phyloP scores from a whole-genome alignment of 2,329 filamentous ascomycete genomes.

The Epichloe scottii region DNA sequence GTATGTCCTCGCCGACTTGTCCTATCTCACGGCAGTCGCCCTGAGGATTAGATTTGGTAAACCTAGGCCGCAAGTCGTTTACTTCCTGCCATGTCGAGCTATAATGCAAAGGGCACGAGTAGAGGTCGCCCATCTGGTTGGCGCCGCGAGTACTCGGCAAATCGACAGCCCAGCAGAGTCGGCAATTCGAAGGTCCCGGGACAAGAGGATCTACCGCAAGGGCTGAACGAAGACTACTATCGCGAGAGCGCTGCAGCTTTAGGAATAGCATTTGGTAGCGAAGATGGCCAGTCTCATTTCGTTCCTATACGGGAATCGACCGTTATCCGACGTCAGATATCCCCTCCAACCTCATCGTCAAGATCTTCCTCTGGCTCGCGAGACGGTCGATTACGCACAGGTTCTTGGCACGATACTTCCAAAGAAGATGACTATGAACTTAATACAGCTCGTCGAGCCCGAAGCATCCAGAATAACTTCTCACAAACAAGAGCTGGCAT shows the following conservation, averaged over 20 bases:
- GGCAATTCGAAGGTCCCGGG: constrained; percentile 1
- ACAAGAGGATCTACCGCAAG: neutral
- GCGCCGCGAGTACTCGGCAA: neutral
- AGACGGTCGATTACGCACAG: constrained; percentile 7
- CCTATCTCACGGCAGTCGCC: neutral
- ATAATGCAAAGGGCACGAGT: neutral
- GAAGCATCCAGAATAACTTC: constrained; percentile 33
- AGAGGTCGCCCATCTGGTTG: neutral
- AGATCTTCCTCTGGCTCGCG: constrained; percentile 16
- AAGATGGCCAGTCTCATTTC: neutral
- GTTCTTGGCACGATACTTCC: constrained; percentile 6
- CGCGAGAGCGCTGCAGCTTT: constrained; percentile 3
- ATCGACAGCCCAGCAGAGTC: neutral
- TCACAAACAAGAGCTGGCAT: constrained; percentile 35
- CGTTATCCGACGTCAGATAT: neutral
- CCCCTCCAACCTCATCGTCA: constrained; percentile 6
- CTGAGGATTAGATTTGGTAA: neutral
- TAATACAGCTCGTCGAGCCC: constrained; percentile 28
- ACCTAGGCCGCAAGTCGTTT: neutral
- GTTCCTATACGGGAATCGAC: neutral
- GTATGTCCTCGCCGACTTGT: neutral
- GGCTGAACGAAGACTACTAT: constrained; percentile 3
- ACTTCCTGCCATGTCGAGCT: neutral
- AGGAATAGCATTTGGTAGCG: neutral
- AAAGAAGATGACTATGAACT: constrained; percentile 3